Percentiles rank a stretch among this genome's conserved stretches.
These are phyloP conservation scores for Elymus sibiricus DNA, from an alignment of 176 grass and related monocot species.

Conservation along the genomic window DNA sequence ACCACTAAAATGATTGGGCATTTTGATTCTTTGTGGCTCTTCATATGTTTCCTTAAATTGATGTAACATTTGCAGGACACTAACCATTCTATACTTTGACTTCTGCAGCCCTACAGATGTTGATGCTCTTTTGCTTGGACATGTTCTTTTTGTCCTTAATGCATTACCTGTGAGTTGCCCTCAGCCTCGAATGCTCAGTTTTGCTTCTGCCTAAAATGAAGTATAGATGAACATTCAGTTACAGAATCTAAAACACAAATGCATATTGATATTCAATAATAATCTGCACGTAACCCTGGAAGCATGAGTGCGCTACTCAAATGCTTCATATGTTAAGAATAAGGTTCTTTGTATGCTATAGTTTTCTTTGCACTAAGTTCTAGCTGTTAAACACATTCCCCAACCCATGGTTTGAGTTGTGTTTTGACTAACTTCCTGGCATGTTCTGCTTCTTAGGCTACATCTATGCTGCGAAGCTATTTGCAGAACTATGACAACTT, in stretches of 20 bases:
- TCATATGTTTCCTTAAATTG: conserved; percentile 17
- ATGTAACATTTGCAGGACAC: conserved; percentile 3
- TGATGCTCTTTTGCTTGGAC: conserved; percentile 94
- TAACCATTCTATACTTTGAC: conserved; percentile 18
- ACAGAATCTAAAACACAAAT: neutral
- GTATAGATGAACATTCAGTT: conserved; percentile 1
- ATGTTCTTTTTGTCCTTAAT: conserved; percentile 82
- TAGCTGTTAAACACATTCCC: neutral
- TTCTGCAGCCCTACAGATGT: conserved; percentile 74
- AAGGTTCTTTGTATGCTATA: neutral
- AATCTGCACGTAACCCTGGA: neutral
- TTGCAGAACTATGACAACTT: conserved; percentile 75
- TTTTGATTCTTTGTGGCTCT: neutral
- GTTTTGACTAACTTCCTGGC: conserved; percentile 17
- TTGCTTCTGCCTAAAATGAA: neutral
- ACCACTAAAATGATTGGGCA: no score
- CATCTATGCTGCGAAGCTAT: conserved; percentile 67
- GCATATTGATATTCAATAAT: neutral
- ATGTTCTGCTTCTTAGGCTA: conserved; percentile 43
- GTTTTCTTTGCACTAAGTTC: neutral
- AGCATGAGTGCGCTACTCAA: neutral
- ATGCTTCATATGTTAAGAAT: conserved; percentile 10
- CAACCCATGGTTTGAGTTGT: neutral
- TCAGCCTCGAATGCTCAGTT: neutral
- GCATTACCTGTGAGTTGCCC: conserved; percentile 65